Evolutionary conservation across 805 yeast genomes (phyloP).

Genomic region (Kuraishia piskuri): DNA sequence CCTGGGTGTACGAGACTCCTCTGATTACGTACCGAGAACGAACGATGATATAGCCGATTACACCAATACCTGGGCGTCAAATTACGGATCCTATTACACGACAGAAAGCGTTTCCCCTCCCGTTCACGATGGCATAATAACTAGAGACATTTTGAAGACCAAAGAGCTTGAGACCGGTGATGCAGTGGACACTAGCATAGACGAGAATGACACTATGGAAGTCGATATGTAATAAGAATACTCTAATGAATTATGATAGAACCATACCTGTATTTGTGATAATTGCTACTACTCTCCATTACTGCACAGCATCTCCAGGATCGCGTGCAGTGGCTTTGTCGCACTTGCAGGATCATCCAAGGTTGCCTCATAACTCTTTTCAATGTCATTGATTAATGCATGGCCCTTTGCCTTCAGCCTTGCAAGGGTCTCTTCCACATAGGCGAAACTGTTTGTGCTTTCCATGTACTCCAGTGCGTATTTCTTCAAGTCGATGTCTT

Average conservation of each 20-base stretch:
- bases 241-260: not conserved
- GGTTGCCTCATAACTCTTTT: slow-evolving; percentile 6
- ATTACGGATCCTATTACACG: slow-evolving; percentile 7
- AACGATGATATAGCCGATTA: not conserved
- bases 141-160: not conserved
- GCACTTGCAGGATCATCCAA: not conserved
- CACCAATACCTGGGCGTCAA: slow-evolving; percentile 5
- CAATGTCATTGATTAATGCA: slow-evolving; percentile 13
- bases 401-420: slow-evolving; percentile 17
- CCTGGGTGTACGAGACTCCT: not conserved
- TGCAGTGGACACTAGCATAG: slow-evolving; percentile 3
- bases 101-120: not conserved
- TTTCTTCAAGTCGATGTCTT: slow-evolving; percentile 37
- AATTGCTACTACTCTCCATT: slow-evolving; percentile 2
- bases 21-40: not conserved
- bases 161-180: no score
- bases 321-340: not conserved
- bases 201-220: slow-evolving; percentile 4
- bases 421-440: slow-evolving; percentile 23
- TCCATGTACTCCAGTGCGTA: slow-evolving; percentile 41
- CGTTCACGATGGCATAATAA: not conserved
- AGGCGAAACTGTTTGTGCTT: slow-evolving; percentile 30
- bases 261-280: not conserved
- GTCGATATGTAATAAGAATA: not conserved
- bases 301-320: slow-evolving; percentile 3